These are phyloP conservation scores for Harringtonia lauricola DNA, from an alignment of 2,329 filamentous ascomycete species.

Conservation along the genomic window DNA sequence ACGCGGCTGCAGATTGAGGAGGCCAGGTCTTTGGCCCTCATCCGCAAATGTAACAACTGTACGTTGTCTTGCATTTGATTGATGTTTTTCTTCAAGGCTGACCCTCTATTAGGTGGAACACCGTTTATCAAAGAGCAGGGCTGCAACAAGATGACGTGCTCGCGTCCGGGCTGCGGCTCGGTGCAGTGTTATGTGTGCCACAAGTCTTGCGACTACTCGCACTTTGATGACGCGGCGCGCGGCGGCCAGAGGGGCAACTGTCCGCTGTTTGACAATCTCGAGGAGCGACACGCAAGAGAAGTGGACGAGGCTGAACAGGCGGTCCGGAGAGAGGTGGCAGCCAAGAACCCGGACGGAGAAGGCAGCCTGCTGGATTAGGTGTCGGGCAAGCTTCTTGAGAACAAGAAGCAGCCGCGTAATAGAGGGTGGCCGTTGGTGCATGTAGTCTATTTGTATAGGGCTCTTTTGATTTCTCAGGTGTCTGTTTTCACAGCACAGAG, in stretches of 20 bases:
- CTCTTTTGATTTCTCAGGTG: no score
- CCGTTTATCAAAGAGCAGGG: constrained; percentile 69
- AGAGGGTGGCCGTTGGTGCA: constrained; percentile 6
- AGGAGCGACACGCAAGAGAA: constrained; percentile 51
- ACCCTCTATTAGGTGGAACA: constrained; percentile 36
- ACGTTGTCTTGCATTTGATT: constrained; percentile 11
- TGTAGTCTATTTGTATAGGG: no score
- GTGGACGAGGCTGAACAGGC: constrained; percentile 49
- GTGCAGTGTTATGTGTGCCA: constrained; percentile 63
- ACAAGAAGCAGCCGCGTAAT: constrained; percentile 25
- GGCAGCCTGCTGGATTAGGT: constrained; percentile 46
- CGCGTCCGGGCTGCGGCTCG: constrained; percentile 37
- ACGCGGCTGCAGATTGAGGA: constrained; percentile 65
- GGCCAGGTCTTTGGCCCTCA: constrained; percentile 70
- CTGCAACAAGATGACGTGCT: constrained; percentile 77
- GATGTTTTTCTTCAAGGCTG: no score
- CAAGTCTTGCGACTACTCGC: constrained; percentile 52
- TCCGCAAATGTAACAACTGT: constrained; percentile 64
- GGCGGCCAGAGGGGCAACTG: constrained; percentile 46
- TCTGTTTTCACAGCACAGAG: no score
- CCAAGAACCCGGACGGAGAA: constrained; percentile 49
- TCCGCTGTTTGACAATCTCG: constrained; percentile 53
- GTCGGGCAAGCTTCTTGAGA: constrained; percentile 38
- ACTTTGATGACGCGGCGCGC: constrained; percentile 49
- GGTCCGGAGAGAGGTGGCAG: constrained; percentile 41